phyloP scores from a whole-genome alignment of 352 stramenopile species.

The Achlya hypogyna region DNA sequence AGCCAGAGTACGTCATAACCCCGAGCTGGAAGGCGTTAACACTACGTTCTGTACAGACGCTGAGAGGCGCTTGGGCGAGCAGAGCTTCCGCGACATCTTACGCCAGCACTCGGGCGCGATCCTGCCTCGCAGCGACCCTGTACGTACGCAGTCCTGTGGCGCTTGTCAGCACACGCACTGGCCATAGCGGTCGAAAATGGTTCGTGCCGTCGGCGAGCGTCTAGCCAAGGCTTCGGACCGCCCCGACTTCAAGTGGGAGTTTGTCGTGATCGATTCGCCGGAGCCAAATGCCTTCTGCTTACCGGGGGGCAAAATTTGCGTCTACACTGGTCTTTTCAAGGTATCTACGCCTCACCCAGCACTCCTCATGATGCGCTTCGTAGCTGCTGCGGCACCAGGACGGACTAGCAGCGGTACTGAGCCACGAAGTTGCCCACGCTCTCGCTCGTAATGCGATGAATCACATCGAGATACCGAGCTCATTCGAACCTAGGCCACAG shows the following conservation, averaged over 20 bases:
- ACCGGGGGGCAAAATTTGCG: conserved; percentile 59
- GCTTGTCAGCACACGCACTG: neutral
- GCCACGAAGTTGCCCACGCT: conserved; percentile 61
- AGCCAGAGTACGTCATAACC: conserved; percentile 26
- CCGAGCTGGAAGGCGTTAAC: neutral
- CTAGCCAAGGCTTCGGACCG: conserved; percentile 37
- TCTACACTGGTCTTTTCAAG: conserved; percentile 65
- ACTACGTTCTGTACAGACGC: conserved; percentile 19
- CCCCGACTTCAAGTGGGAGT: conserved; percentile 57
- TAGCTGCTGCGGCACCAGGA: conserved; percentile 46
- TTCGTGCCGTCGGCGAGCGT: conserved; percentile 44
- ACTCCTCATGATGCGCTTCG: neutral
- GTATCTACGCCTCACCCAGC: neutral
- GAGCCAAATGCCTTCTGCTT: conserved; percentile 70
- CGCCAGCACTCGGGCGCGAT: conserved; percentile 27
- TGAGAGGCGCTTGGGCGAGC: conserved; percentile 43
- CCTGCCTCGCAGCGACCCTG: conserved; percentile 38
- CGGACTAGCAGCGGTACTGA: conserved; percentile 51
- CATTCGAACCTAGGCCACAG: conserved; percentile 61
- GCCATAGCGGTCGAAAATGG: conserved; percentile 43
- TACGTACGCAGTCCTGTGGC: conserved; percentile 17
- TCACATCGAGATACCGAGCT: neutral
- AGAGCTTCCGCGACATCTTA: conserved; percentile 29
- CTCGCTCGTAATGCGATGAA: conserved; percentile 38
- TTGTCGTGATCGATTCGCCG: conserved; percentile 52